Percentiles rank a stretch among this genome's conserved stretches.
Evolutionary conservation across 2,329 filamentous ascomycete genomes (phyloP).

Genomic region (Colletotrichum higginsianum): DNA sequence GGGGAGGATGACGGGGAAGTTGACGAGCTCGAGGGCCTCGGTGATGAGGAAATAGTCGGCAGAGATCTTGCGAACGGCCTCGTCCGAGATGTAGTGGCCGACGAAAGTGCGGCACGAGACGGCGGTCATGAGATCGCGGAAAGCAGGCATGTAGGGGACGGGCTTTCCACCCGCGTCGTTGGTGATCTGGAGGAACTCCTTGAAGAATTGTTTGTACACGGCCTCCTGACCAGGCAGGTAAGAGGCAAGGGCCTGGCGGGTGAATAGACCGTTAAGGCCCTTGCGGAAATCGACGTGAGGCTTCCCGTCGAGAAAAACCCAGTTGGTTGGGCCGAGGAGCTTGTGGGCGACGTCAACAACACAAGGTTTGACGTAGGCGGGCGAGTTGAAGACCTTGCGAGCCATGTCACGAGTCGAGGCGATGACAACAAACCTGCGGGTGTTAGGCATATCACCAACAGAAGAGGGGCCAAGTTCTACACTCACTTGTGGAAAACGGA

Average conservation of each 20-base stretch:
- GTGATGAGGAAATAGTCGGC: constrained; percentile 98
- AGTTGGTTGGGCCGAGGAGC: constrained; percentile 91
- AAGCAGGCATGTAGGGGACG: constrained; percentile 88
- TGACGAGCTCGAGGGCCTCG: constrained; percentile 94
- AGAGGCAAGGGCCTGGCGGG: constrained; percentile 85
- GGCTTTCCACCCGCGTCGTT: constrained; percentile 80
- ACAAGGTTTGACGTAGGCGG: constrained; percentile 91
- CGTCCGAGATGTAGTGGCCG: constrained; percentile 93
- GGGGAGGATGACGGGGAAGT: constrained; percentile 96
- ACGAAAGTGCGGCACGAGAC: constrained; percentile 98
- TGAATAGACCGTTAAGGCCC: constrained; percentile 95
- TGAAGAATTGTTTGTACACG: constrained; percentile 90
- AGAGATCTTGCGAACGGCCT: constrained; percentile 92
- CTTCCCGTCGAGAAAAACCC: constrained; percentile 97
- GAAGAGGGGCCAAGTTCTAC: not conserved
- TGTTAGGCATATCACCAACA: constrained; percentile 30
- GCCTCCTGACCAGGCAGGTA: constrained; percentile 96
- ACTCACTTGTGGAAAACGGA: constrained; percentile 96
- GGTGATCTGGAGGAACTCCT: constrained; percentile 82
- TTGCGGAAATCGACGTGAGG: constrained; percentile 97
- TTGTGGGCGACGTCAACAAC: constrained; percentile 96
- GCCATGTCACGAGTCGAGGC: constrained; percentile 95
- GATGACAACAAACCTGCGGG: constrained; percentile 90
- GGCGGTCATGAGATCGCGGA: constrained; percentile 95
- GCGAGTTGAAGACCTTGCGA: constrained; percentile 97